Evolutionary conservation across 768 basidiomycete species (phyloP), one percentile per base, ranked within the genome.

Genomic region (Tylopilus subfusipes): DNA sequence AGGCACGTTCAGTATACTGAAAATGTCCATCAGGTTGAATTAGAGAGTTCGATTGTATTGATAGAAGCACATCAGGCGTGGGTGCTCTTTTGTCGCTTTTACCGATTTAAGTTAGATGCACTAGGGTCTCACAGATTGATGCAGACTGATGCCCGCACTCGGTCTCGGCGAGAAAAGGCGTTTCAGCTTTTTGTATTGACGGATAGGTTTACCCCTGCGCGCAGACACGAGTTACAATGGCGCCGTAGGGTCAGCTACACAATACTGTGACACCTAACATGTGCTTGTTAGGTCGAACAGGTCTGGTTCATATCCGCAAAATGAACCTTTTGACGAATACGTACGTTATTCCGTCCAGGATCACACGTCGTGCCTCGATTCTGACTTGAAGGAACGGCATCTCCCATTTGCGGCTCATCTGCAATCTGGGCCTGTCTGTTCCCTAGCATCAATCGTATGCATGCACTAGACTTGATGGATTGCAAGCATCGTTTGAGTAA

Each of bases 71-170:
- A 29, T 60, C 50, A 33, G 27, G 12, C 45, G 49, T 47, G 53
- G 48, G 60, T 56, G 51, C 48, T 43, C 9, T 47, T 10, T 44
- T 22, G 38, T 38, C 24, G 1, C 6, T 16, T 49, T 66, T 55
- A 22, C 64, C 63, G 43, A 39, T 60, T 64, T 54, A 45, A 65
- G 63, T 12, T 55, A 50, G 53, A 53, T 52, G 40, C 7, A 5
- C 24, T 31, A 48, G 49, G 16, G 22, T 38, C 21, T 48, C 51
- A 58, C 44, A 58, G 50, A 45, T 38, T 36, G 44, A 54, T 16
- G n/a, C 22, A 50, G 42, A 34, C 39, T 42, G 55, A 38, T 25
- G 38, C n/a, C 29, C 34, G 22, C 45, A 38, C 22, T 2, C 31
- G 8, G 21, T 46, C 29, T 51, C 34, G 19, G 55, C 40, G 53